Percentiles rank a stretch among this genome's conserved stretches.
phyloP scores from a whole-genome alignment of 2,329 filamentous ascomycete genomes.

The Pezicula carpinea region DNA sequence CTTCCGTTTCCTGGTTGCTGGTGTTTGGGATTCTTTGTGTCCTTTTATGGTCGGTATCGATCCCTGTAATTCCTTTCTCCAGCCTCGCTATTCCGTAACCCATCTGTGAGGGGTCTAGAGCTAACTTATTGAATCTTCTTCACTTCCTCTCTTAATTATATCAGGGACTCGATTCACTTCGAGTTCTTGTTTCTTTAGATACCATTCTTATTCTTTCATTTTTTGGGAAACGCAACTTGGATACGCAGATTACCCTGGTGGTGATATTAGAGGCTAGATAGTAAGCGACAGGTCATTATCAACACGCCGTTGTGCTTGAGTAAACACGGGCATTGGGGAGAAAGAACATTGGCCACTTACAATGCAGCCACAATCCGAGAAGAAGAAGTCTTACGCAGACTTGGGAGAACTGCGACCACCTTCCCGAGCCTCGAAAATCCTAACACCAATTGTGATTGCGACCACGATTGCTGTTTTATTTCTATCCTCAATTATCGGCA shows the following conservation, averaged over 20 bases:
- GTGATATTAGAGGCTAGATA: conserved; percentile 1
- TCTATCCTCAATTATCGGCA: conserved; percentile 4
- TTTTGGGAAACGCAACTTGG: neutral
- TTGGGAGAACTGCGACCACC: neutral
- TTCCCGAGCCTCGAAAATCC: conserved; percentile 10
- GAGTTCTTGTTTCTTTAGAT: neutral
- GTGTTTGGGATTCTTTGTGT: too few relatives aligned
- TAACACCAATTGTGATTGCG: conserved; percentile 15
- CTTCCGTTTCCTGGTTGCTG: too few relatives aligned
- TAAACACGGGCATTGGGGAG: conserved; percentile 2
- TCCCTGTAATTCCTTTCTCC: too few relatives aligned
- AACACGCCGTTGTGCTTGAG: conserved; percentile 1
- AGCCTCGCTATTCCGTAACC: neutral
- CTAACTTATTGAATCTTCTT: neutral
- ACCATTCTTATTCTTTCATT: neutral
- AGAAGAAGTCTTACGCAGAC: neutral
- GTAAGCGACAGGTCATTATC: neutral
- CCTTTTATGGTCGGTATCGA: too few relatives aligned
- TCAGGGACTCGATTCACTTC: neutral
- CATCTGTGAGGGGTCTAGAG: neutral
- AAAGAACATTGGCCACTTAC: conserved; percentile 6
- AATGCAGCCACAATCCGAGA: conserved; percentile 5
- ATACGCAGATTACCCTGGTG: conserved; percentile 1
- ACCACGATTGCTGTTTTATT: conserved; percentile 11
- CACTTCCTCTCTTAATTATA: neutral